A percentile compares a stretch with the other conserved stretches of the same genome.
phyloP scores from a whole-genome alignment of 2,329 filamentous ascomycete genomes.

The Beauveria brongniartii region DNA sequence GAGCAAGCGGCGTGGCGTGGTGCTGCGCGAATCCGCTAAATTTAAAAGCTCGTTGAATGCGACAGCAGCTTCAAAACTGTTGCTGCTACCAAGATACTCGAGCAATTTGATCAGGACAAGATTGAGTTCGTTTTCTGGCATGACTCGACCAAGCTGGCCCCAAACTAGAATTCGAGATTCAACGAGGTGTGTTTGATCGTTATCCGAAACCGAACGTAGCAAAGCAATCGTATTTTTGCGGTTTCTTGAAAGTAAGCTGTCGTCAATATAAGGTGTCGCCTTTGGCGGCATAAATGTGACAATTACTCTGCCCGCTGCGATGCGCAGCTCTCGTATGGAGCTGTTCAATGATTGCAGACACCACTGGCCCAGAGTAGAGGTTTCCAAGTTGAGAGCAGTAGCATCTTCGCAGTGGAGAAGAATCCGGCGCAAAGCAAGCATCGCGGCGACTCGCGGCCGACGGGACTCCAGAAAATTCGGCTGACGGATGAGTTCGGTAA shows the following conservation, averaged over 20 bases:
- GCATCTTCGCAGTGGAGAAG: conserved; percentile 56
- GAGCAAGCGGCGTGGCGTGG: conserved; percentile 61
- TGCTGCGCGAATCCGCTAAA: conserved; percentile 57
- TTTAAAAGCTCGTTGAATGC: conserved; percentile 76
- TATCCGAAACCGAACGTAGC: conserved; percentile 64
- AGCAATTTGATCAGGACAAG: conserved; percentile 76
- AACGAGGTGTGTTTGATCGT: conserved; percentile 57
- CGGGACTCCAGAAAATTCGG: conserved; percentile 44
- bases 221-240: conserved; percentile 62
- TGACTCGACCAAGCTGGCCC: conserved; percentile 72
- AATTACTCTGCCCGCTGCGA: conserved; percentile 66
- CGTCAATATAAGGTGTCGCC: conserved; percentile 13
- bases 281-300: conserved; percentile 50
- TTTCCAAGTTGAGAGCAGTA: conserved; percentile 57
- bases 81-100: conserved; percentile 78
- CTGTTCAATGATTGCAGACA: conserved; percentile 75
- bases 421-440: conserved; percentile 62
- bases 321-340: conserved; percentile 74
- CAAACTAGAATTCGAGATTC: conserved; percentile 83
- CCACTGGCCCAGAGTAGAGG: conserved; percentile 66
- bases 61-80: conserved; percentile 68
- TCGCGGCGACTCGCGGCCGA: conserved; percentile 59
- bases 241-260: conserved; percentile 33
- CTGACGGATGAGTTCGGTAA: conserved; percentile 38
- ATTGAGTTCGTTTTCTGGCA: conserved; percentile 76